Evolutionary conservation across 192 early-diverging fungal species (phyloP).

Genomic region (Mortierella hygrophila): DNA sequence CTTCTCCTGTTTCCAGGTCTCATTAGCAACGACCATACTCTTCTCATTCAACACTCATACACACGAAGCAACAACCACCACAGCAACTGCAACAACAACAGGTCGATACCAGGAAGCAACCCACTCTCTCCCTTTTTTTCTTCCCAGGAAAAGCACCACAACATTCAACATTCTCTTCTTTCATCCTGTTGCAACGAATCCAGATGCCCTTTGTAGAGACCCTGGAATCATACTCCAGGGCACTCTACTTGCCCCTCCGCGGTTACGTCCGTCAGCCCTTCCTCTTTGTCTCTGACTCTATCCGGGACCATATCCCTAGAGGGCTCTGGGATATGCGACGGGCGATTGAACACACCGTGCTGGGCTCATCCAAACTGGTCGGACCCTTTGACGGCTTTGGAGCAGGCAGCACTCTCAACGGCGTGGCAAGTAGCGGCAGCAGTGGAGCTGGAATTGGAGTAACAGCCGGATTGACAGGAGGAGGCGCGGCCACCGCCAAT

Average conservation of each 20-base stretch:
- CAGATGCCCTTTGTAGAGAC: conserved; percentile 58
- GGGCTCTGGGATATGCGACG: conserved; percentile 32
- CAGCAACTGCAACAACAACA: no score
- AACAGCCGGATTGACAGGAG: neutral
- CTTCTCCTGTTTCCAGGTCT: neutral
- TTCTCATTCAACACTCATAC: neutral
- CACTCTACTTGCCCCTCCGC: conserved; percentile 53
- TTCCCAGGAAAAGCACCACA: neutral
- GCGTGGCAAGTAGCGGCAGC: neutral
- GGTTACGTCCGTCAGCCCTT: conserved; percentile 51
- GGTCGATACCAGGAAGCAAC: neutral
- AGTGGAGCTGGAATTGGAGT: neutral
- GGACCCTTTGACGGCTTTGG: conserved; percentile 11
- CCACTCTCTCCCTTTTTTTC: neutral
- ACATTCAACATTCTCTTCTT: neutral
- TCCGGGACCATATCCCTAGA: conserved; percentile 43
- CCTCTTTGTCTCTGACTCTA: conserved; percentile 45
- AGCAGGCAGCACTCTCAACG: neutral
- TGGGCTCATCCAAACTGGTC: conserved; percentile 11
- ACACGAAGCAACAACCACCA: neutral
- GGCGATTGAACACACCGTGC: conserved; percentile 33
- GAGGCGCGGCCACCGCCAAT: neutral
- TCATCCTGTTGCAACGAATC: conserved; percentile 55
- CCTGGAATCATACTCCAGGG: conserved; percentile 59
- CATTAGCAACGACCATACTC: neutral